These are phyloP conservation scores for Pseudogymnoascus sp. DNA, from an alignment of 2,329 filamentous ascomycete genomes.

Conservation along the genomic window DNA sequence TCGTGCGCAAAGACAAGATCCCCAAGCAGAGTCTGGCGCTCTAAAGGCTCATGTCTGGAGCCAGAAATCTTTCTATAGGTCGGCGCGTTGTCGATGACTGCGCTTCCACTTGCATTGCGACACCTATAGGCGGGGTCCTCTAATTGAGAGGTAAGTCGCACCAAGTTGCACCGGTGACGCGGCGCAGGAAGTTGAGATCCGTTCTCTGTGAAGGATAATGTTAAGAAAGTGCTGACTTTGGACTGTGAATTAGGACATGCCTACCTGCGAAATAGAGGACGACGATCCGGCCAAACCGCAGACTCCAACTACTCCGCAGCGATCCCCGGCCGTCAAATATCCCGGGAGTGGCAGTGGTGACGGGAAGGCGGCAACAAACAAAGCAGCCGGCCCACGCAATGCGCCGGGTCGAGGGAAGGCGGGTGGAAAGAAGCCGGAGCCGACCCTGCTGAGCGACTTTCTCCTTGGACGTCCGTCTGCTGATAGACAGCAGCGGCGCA, in stretches of 20 bases:
- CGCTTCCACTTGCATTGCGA: background rate
- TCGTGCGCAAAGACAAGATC: background rate
- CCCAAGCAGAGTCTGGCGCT: background rate
- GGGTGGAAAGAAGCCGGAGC: constrained; percentile 27
- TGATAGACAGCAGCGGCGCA: constrained; percentile 46
- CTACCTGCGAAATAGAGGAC: constrained; percentile 4
- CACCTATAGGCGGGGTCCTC: background rate
- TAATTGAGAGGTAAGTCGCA: constrained; percentile 1
- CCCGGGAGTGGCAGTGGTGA: constrained; percentile 18
- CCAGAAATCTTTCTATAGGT: background rate
- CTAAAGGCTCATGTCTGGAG: constrained; percentile 3
- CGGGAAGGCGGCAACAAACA: constrained; percentile 17
- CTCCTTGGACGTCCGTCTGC: constrained; percentile 48
- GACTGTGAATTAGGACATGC: constrained; percentile 9
- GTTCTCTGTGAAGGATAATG: background rate
- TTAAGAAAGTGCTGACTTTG: background rate
- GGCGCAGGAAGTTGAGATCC: background rate
- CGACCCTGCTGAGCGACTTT: constrained; percentile 49
- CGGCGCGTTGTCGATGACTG: background rate
- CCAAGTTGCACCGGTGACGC: background rate
- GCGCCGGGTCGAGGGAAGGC: constrained; percentile 21
- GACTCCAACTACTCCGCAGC: constrained; percentile 13
- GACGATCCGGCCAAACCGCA: constrained; percentile 12
- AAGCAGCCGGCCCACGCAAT: constrained; percentile 19
- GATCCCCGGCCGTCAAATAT: constrained; percentile 15